Percentiles rank a stretch among this genome's conserved stretches.
These are phyloP conservation scores for Xerophyta viscosa DNA, from an alignment of 106 monocot species.

Conservation along the genomic window DNA sequence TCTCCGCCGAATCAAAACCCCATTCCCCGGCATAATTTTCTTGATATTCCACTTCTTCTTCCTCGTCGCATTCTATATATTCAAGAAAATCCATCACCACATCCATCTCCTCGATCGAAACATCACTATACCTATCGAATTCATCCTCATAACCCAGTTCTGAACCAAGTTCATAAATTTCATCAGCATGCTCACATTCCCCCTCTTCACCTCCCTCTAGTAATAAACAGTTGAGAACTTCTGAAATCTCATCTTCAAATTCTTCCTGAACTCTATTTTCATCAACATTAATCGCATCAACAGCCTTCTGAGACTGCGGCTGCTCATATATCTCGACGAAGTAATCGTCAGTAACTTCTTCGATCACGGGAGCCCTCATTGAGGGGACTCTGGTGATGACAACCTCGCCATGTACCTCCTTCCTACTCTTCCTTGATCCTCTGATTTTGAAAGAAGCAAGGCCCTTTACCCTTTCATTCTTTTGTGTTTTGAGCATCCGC, in stretches of 20 bases:
- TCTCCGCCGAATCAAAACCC: neutral
- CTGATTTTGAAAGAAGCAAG: constrained; percentile 10
- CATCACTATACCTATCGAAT: neutral
- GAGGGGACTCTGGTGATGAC: neutral
- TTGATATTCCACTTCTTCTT: no score
- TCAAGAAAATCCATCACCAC: constrained; percentile 1
- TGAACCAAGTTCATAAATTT: neutral
- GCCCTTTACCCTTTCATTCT: constrained; percentile 19
- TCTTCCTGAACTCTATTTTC: neutral
- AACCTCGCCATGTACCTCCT: neutral
- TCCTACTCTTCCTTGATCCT: neutral
- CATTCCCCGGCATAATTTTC: no score
- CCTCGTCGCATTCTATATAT: neutral
- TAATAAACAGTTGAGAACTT: neutral
- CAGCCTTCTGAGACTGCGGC: neutral
- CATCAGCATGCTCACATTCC: neutral
- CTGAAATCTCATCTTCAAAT: neutral
- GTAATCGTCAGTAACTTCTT: constrained; percentile 8
- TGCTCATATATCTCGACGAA: constrained; percentile 12
- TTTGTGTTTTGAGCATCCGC: constrained; percentile 25
- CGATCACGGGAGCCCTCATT: neutral
- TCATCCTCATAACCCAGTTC: neutral
- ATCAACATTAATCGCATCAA: neutral
- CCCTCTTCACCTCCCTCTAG: neutral
- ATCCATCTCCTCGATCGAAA: neutral